These are phyloP conservation scores for Rubus parviflorus DNA, from an alignment of 306 rosid species.

Conservation along the genomic window DNA sequence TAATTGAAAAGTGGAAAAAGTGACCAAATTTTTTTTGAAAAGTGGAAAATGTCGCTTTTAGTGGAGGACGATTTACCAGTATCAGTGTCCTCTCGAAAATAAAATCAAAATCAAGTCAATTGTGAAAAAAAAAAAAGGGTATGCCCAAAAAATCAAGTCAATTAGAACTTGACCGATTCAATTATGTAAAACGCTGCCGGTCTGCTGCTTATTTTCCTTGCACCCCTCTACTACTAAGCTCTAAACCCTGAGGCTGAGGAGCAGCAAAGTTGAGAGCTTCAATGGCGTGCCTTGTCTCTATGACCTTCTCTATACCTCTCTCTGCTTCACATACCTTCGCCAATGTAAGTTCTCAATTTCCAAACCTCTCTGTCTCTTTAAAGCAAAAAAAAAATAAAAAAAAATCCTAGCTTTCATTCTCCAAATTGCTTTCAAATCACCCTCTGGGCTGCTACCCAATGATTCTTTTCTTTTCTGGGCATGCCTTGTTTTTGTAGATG, in stretches of 20 bases:
- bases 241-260: neutral
- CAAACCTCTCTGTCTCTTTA: neutral
- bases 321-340: conserved; percentile 12
- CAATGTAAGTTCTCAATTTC: conserved; percentile 19
- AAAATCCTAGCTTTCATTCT: conserved; percentile 1
- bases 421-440: neutral
- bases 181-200: neutral
- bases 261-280: conserved; percentile 15
- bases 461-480: no score
- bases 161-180: neutral
- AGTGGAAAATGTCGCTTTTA: no score
- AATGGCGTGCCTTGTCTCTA: conserved; percentile 40
- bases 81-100: no score
- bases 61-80: no score
- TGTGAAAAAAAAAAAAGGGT: no score
- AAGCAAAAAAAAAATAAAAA: neutral
- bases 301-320: conserved; percentile 28
- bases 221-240: neutral
- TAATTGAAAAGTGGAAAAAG: no score
- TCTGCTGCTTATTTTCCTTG: no score
- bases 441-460: conserved; percentile 5
- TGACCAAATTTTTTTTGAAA: no score
- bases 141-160: no score
- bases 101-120: no score
- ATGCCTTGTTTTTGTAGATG: no score